Base-by-base conservation (phyloP, 768 basidiomycete species). In the Dictyophora rubrovolvata region DNA sequence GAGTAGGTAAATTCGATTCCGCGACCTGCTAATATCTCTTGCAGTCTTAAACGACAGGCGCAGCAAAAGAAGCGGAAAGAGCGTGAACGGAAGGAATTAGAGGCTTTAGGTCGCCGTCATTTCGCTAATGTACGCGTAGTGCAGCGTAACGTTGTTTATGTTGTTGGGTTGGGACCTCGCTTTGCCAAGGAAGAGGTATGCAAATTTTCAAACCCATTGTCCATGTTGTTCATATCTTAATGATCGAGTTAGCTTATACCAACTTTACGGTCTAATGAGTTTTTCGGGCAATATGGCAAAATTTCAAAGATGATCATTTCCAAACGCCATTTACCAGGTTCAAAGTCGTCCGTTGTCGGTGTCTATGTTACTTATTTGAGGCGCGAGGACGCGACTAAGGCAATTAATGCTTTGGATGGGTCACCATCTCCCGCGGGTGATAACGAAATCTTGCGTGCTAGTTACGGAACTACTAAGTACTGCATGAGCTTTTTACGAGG, bases 221-320 rank as follows among this genome's bases (percentile, higher is more conserved):
- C 50, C 8, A 54, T 35, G 12, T 62, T 1, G 20, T 33, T 10
- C 59, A 47, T 47, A 5, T 50, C 59, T 60, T 53, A 60, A 61
- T 28, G 28, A 23, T n/a, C 53, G 54, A 69, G 59, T 53, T 63
- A 92, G 93, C 82, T 93, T 50, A 91, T 97, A 64, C 86, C 93
- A 1, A 90, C 93, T 12, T 74, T 99, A 46, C 89, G 95, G 50
- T 93, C 92, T 5, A 86, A 86, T 64, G 96, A 99, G 65, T 97
- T 96, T 69, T 98, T 98, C 69, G 96, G 96, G 10, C 93, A 96
- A 69, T 99, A 97, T 71, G 96, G 96, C 65, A 97, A 94, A 76
- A 97, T 99, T 65, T 84, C 87, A 48, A 95, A 95, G 75, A 91
- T 99, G 52, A 77, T 97, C 55, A 80, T 99, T 33, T 86, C 91